Percentiles rank a stretch among this genome's conserved stretches.
These are phyloP conservation scores for Gautieria morchelliformis DNA, from an alignment of 768 basidiomycete species.

Conservation along the genomic window DNA sequence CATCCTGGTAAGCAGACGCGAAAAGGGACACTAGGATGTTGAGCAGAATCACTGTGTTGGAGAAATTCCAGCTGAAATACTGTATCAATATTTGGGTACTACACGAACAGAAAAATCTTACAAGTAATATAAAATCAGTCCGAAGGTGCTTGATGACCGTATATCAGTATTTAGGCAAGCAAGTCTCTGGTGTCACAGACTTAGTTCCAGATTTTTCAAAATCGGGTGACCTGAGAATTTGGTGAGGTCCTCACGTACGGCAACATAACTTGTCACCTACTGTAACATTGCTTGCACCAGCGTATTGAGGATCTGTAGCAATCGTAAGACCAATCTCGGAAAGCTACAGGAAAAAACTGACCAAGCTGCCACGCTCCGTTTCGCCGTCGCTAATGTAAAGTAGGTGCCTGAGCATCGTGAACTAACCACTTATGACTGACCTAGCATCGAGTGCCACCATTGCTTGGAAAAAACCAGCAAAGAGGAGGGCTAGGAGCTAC, in stretches of 20 bases:
- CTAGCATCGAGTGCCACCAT: slow-evolving; percentile 87
- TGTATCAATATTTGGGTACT: slow-evolving; percentile 1
- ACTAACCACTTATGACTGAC: neutral
- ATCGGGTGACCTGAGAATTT: slow-evolving; percentile 44
- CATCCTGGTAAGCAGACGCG: slow-evolving; percentile 85
- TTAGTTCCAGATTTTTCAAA: slow-evolving; percentile 47
- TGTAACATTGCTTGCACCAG: slow-evolving; percentile 77
- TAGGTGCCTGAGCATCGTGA: no score
- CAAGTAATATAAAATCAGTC: slow-evolving; percentile 73
- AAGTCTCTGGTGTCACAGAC: slow-evolving; percentile 33
- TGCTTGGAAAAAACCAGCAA: slow-evolving; percentile 77
- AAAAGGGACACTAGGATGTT: slow-evolving; percentile 96
- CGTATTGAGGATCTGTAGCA: slow-evolving; percentile 50
- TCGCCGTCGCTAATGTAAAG: slow-evolving; percentile 44
- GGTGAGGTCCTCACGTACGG: neutral
- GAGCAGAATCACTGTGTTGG: slow-evolving; percentile 74
- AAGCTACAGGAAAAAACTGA: slow-evolving; percentile 20
- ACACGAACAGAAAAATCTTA: slow-evolving; percentile 20
- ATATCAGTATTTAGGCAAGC: slow-evolving; percentile 11
- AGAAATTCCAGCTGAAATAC: slow-evolving; percentile 62
- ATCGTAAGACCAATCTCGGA: neutral
- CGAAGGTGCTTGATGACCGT: slow-evolving; percentile 21
- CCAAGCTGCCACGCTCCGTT: slow-evolving; percentile 40
- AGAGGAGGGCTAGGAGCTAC: slow-evolving; percentile 73
- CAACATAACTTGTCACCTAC: slow-evolving; percentile 30